Evolutionary conservation across 768 basidiomycete species (phyloP), one percentile per base, ranked within the genome.

Genomic region (Tricholoma furcatifolium): DNA sequence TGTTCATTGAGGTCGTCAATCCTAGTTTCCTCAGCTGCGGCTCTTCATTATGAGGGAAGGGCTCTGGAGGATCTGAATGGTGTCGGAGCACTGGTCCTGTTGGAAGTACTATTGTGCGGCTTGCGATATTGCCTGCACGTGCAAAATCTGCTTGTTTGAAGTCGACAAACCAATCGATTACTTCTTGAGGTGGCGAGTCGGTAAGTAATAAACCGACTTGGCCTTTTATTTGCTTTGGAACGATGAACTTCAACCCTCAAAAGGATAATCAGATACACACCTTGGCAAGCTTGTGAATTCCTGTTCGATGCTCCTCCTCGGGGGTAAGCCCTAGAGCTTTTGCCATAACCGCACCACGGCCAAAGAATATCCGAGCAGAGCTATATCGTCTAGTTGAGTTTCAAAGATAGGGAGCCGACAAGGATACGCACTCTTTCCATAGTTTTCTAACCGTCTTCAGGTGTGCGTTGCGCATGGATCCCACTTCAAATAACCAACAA

Each of bases 11-110:
- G 15, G 95, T 98, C 46, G 83, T 76, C 30, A 99, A 73, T 7
- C 97, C 97, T 32, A 98, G 81, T 68, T 91, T 91, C 50, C 97
- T 85, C 47, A 99, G 78, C 66, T 98, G 96, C 18, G 95, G 94
- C 57, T 99, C 97, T 74, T 98, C 93, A 62, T 93, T 94, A 69
- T 98, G 94, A 34, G 97, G 93, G 70, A 98, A 95, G 2, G 92
- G 88, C 60, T 94, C 87, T 35, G 88, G 82, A 0, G 88, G 89
- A 57, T 89, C 86, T 2, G 88, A 87, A 65, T 88, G 79, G 39
- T 79, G 80, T 56, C 83, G 81, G 85, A 94, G 81, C 50, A 98
- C 83, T 18, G 96, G 92, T 32, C 95, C 95, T 54, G 72, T 81
- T 14, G 93, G 89, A 15, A 99, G 75, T 30, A 77, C 73, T 51